Base-by-base conservation (phyloP, 148 eudicot genomes). In the Salicornia ramosissima region DNA sequence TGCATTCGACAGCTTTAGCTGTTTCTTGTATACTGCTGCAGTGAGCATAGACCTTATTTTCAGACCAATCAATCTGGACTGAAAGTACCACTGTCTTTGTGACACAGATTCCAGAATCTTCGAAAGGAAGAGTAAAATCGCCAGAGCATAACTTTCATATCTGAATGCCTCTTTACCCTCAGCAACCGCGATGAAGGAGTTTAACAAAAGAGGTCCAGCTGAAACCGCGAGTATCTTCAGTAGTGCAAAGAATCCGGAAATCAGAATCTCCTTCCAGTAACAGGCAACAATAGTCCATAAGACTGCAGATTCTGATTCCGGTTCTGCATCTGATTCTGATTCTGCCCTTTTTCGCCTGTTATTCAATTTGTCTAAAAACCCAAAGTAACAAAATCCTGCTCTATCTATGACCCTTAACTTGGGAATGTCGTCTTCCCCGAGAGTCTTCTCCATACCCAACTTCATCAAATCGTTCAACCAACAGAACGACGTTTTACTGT, bases 381-480 rank as follows among this genome's bases (percentile, higher is more conserved):
- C 67, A 39, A 69, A 68, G 62, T 85, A 87, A 70, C 96, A 90
- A 19, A 87, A 74, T 59, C 80, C 87, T 28, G 97, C 90, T 49
- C 74, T 72, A 57, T 88, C 97, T 55, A 68, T 75, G 56, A 81
- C 80, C 9, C 87, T 81, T 65, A 90, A 36, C 56, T 68, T 68
- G 1, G 96, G 96, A 30, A 90, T 80, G 72, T 90, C 92, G 53
- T 81, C 80, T 46, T 87, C 86, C 49, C 78, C 80, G 3, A 91
- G 85, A 43, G 85, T 86, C 77, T 83, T 88, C 69, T 77, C 69
- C 65, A 71, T 84, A 15, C 97, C 97, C 68, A 24, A 67, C 75
- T 75, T 88, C 95, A 88, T 86, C 80, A 91, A 73, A n/a, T 88
- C 68, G 31, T 87, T 88, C 74, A 91, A 52, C 97, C 97, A 91